A percentile compares a stretch with the other conserved stretches of the same genome.
Conservation (phyloP, 129 eudicot genomes). For the Escallonia rubra region DNA sequence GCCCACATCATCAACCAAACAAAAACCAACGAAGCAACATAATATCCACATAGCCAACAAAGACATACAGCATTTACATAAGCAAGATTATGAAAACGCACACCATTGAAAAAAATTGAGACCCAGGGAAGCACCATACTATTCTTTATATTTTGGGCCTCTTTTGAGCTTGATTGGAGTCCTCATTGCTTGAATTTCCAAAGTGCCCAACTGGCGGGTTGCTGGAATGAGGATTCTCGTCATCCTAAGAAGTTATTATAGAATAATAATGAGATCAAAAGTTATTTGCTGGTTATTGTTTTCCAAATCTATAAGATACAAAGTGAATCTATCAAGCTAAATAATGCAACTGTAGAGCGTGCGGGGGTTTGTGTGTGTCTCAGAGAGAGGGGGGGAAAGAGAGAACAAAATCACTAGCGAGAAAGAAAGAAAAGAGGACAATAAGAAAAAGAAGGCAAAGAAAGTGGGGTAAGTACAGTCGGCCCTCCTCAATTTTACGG, state of each 20-base stretch:
- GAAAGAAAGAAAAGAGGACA: too few species aligned
- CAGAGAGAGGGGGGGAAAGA: too few species aligned
- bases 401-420: too few species aligned
- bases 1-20: too few species aligned
- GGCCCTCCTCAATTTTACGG: too few species aligned
- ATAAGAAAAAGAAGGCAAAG: too few species aligned
- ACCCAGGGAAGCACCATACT: neutral
- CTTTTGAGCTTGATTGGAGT: constrained; percentile 51
- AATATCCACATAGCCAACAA: constrained; percentile 5
- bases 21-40: neutral
- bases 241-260: constrained; percentile 35
- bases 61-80: constrained; percentile 35
- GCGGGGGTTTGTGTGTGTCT: too few species aligned
- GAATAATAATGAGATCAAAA: neutral
- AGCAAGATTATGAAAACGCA: neutral
- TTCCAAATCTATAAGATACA: too few species aligned
- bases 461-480: too few species aligned
- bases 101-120: neutral
- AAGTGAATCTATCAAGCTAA: too few species aligned
- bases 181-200: constrained; percentile 39
- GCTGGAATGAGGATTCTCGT: constrained; percentile 38
- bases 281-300: neutral
- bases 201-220: constrained; percentile 39
- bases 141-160: constrained; percentile 43
- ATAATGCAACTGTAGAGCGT: too few species aligned